Evolutionary conservation across 1,284 basidiomycete species (phyloP).

Genomic region (Apiotrichum gracile): DNA sequence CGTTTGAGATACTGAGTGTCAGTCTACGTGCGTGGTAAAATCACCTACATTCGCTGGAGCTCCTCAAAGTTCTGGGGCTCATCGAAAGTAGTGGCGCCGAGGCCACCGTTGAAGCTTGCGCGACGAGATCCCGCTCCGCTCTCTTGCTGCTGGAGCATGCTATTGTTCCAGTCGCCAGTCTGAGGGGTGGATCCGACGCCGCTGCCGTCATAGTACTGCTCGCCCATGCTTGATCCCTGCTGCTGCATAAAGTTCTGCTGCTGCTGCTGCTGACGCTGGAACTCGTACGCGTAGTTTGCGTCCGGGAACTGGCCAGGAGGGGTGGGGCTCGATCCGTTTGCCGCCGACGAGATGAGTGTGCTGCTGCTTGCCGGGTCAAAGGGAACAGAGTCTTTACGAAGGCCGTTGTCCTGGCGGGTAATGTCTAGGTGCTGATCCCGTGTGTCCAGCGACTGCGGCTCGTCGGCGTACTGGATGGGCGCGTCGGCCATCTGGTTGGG

Average conservation of each 20-base stretch:
- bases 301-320: slow-evolving; percentile 8
- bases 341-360: slow-evolving; percentile 35
- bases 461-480: slow-evolving; percentile 17
- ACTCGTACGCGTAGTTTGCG: background rate
- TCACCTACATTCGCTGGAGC: slow-evolving; percentile 38
- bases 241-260: slow-evolving; percentile 5
- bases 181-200: background rate
- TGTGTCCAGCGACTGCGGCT: slow-evolving; percentile 19
- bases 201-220: background rate
- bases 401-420: slow-evolving; percentile 3
- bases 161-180: background rate
- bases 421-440: background rate
- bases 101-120: slow-evolving; percentile 11
- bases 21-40: background rate
- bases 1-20: slow-evolving; percentile 24
- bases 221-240: background rate
- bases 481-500: slow-evolving; percentile 4
- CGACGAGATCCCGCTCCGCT: slow-evolving; percentile 1
- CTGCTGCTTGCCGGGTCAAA: slow-evolving; percentile 32
- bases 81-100: slow-evolving; percentile 12
- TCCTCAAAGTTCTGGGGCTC: slow-evolving; percentile 23
- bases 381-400: slow-evolving; percentile 36
- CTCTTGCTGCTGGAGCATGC: slow-evolving; percentile 3
- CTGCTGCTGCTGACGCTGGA: slow-evolving; percentile 10
- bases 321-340: slow-evolving; percentile 6